These are phyloP conservation scores for Fusarium sarcochroum DNA, from an alignment of 2,329 filamentous ascomycete genomes.

Conservation along the genomic window DNA sequence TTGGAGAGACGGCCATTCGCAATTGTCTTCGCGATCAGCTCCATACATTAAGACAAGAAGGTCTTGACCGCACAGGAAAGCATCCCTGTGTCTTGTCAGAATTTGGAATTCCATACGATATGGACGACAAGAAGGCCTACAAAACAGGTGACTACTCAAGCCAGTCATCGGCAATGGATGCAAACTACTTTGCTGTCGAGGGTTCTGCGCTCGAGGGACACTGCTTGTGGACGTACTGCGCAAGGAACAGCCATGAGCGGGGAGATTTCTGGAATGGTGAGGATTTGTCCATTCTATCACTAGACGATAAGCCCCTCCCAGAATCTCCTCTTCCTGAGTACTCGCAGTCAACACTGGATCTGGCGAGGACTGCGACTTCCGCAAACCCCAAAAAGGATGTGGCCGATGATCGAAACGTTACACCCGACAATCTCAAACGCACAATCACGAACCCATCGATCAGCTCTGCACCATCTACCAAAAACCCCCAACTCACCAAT, in stretches of 20 bases:
- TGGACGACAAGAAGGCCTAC: slow-evolving; percentile 97
- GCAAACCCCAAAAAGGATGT: slow-evolving; percentile 54
- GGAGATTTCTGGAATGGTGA: slow-evolving; percentile 99
- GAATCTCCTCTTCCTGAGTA: slow-evolving; percentile 64
- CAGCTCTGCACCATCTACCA: slow-evolving; percentile 67
- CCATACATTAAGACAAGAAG: slow-evolving; percentile 85
- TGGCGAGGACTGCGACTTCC: slow-evolving; percentile 44
- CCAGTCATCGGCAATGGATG: slow-evolving; percentile 92
- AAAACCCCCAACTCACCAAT: slow-evolving; percentile 70
- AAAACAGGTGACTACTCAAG: slow-evolving; percentile 95
- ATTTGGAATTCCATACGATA: slow-evolving; percentile 98
- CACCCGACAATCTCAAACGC: slow-evolving; percentile 80
- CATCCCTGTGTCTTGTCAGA: slow-evolving; percentile 94
- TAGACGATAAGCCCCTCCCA: slow-evolving; percentile 80
- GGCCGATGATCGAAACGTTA: slow-evolving; percentile 72
- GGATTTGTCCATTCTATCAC: slow-evolving; percentile 90
- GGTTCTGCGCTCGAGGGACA: slow-evolving; percentile 87
- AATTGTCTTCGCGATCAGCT: slow-evolving; percentile 95
- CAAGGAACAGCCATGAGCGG: slow-evolving; percentile 86
- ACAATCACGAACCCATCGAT: slow-evolving; percentile 78
- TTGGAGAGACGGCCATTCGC: slow-evolving; percentile 93
- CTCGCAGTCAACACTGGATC: slow-evolving; percentile 62
- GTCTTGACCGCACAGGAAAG: slow-evolving; percentile 86
- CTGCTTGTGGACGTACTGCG: slow-evolving; percentile 89
- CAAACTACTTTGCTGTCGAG: slow-evolving; percentile 94